Base-by-base conservation (phyloP, 73 alveolate species). In the Paramecium sonneborni region DNA sequence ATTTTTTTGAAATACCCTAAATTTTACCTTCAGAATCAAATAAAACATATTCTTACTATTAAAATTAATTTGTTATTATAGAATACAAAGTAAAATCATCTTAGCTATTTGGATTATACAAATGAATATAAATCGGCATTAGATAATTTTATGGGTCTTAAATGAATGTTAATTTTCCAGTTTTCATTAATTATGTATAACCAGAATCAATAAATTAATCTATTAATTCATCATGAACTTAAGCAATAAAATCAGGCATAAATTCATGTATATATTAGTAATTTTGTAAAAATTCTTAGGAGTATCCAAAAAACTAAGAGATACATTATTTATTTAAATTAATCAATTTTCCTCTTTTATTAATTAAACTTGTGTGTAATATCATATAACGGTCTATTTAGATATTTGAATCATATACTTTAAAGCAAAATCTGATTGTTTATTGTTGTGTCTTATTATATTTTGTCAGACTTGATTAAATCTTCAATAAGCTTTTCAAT, bases 171-270 rank as follows among this genome's bases (percentile, higher is more conserved):
- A 28, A 10, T 21, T 35, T 72, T 2, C 57, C 35, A 21, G 3
- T 72, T 18, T 72, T 35, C 86, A 72, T 72, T 14, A 72, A 37
- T 72, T 38, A 35, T 34, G 86, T 28, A 15, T 34, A 72, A 15
- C 86, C 86, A 14, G 11, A 14, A 15, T 72, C 57, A 14, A 72
- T 37, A 72, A 34, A 72, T n/a, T 20, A 34, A 72, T 72, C 86
- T 32, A 72, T 72, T 72, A 72, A 72, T 72, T 37, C 55, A 72
- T 72, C 86, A 35, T 72, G 86, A 20, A 72, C n/a, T 34, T 72
- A 23, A 72, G 86, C 86, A 5, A 72, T 72, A 38, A 72, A 72
- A 15, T 72, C 57, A 15, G 86, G 86, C 86, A 72, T 72, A 12
- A 72, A 72, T 15, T 72, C 86, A 72, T 72, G 86, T 34, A 72